phyloP scores from a whole-genome alignment of 2,329 filamentous ascomycete genomes.

The Ophiostoma triangulosporum region DNA sequence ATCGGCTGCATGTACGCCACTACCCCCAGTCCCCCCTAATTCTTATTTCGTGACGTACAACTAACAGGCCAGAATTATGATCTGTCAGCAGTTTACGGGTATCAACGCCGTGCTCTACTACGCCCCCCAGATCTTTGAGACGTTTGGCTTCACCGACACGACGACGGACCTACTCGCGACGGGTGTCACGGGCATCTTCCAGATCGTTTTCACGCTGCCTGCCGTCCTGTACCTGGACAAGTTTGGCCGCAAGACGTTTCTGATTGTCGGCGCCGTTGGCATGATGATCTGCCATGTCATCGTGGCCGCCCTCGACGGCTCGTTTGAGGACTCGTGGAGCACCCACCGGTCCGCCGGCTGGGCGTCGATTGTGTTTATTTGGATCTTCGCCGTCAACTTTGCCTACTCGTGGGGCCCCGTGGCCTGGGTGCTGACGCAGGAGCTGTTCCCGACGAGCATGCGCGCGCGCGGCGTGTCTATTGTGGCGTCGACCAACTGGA shows the following conservation, averaged over 20 bases:
- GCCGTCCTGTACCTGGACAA: slow-evolving; percentile 53
- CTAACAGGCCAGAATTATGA: slow-evolving; percentile 27
- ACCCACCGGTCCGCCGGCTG: slow-evolving; percentile 5
- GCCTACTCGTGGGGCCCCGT: slow-evolving; percentile 13
- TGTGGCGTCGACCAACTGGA: slow-evolving; percentile 29
- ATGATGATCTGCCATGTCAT: slow-evolving; percentile 82
- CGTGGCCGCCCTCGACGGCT: slow-evolving; percentile 60
- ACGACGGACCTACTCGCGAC: slow-evolving; percentile 47
- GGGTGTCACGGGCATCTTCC: slow-evolving; percentile 47
- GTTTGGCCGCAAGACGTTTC: slow-evolving; percentile 15
- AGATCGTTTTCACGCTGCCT: slow-evolving; percentile 21
- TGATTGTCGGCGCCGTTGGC: slow-evolving; percentile 16
- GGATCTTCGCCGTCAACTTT: slow-evolving; percentile 10
- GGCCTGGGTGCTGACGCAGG: slow-evolving; percentile 18
- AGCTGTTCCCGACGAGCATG: slow-evolving; percentile 20
- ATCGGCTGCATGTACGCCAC: slow-evolving; percentile 29
- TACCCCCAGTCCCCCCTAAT: no score
- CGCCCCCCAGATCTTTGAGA: slow-evolving; percentile 51
- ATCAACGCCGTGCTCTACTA: slow-evolving; percentile 54
- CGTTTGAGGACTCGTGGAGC: slow-evolving; percentile 15
- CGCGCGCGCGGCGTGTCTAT: slow-evolving; percentile 14
- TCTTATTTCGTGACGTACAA: no score
- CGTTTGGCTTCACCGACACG: slow-evolving; percentile 46
- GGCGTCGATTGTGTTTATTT: slow-evolving; percentile 7
- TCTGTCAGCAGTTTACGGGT: slow-evolving; percentile 39